A percentile compares a stretch with the other conserved stretches of the same genome.
phyloP scores from a whole-genome alignment of 768 basidiomycete genomes.

The Tulasnella sp. region DNA sequence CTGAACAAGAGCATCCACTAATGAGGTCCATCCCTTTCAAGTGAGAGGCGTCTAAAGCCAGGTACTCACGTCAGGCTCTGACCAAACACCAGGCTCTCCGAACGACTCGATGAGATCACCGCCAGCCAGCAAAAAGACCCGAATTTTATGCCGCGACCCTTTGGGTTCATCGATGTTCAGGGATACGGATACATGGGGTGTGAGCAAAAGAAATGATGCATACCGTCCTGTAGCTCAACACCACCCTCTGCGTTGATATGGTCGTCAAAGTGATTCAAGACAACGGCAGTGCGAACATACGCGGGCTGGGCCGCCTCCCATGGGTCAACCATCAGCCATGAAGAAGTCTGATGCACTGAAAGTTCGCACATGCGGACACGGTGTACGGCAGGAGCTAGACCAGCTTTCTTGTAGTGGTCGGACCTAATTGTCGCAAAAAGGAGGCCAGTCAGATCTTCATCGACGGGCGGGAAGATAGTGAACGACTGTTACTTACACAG shows the following conservation, averaged over 20 bases:
- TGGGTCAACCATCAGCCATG: constrained; percentile 94
- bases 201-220: constrained; percentile 17
- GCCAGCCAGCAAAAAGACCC: constrained; percentile 92
- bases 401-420: constrained; percentile 93
- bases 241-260: constrained; percentile 87
- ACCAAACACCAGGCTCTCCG: constrained; percentile 98
- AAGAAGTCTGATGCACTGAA: constrained; percentile 79
- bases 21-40: no score
- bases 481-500: constrained; percentile 46
- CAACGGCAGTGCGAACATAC: constrained; percentile 93
- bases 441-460: neutral
- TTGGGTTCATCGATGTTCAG: neutral
- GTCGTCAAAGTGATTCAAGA: constrained; percentile 93
- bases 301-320: constrained; percentile 89
- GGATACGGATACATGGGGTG: neutral
- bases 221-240: constrained; percentile 49
- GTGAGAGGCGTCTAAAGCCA: neutral
- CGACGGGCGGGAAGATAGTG: neutral
- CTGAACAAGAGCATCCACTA: constrained; percentile 39
- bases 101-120: constrained; percentile 96
- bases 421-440: neutral
- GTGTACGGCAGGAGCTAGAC: constrained; percentile 61
- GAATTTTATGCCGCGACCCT: constrained; percentile 62
- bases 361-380: constrained; percentile 83
- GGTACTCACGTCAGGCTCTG: constrained; percentile 73